These are phyloP conservation scores for Triadica sebifera DNA, from an alignment of 345 rosid species.

Conservation along the genomic window DNA sequence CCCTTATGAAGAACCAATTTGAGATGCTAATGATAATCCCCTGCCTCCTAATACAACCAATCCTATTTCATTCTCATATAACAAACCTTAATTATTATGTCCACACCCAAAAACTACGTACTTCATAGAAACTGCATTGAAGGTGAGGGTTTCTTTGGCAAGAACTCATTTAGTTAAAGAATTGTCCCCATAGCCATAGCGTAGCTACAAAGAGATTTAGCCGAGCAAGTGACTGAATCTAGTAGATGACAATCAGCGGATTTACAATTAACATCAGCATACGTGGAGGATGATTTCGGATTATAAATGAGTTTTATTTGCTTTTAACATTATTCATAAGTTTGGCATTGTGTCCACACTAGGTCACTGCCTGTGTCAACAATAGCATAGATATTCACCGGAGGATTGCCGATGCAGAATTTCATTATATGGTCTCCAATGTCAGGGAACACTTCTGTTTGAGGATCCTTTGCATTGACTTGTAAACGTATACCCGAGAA, in stretches of 20 bases:
- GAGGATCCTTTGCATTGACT: background rate
- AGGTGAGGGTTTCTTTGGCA: too few species aligned
- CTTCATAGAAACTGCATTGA: too few species aligned
- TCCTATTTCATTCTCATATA: conserved; percentile 12
- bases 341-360: conserved; percentile 38
- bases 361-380: conserved; percentile 42
- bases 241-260: background rate
- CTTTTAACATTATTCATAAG: conserved; percentile 29
- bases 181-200: too few species aligned
- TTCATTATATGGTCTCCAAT: conserved; percentile 30
- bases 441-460: background rate
- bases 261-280: conserved; percentile 11
- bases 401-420: conserved; percentile 26
- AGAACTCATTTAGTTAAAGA: too few species aligned
- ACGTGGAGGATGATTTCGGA: conserved; percentile 24
- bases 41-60: conserved; percentile 33
- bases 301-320: conserved; percentile 24
- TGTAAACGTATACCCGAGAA: conserved; percentile 1
- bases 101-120: conserved; percentile 15
- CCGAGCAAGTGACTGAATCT: too few species aligned
- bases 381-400: conserved; percentile 14
- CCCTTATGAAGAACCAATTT: conserved; percentile 15
- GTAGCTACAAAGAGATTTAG: too few species aligned
- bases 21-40: conserved; percentile 24
- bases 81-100: conserved; percentile 22